Evolutionary conservation across 2,329 filamentous ascomycete genomes (phyloP).

Genomic region (Ophiostoma triangulosporum): DNA sequence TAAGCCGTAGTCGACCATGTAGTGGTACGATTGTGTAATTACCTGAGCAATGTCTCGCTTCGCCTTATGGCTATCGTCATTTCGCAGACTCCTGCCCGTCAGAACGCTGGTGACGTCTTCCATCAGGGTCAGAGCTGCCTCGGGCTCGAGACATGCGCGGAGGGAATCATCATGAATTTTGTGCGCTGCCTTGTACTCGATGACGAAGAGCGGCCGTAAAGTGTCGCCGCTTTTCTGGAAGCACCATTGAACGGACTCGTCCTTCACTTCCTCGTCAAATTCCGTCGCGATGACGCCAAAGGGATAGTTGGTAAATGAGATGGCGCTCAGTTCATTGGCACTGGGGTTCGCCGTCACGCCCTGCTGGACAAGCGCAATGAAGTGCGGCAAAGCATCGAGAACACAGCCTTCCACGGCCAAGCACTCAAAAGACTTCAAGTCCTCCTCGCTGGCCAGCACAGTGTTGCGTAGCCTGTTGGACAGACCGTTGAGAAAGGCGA

Average conservation of each 20-base stretch:
- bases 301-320: constrained; percentile 5
- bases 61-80: neutral
- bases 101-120: neutral
- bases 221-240: constrained; percentile 3
- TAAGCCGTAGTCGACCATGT: constrained; percentile 10
- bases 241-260: constrained; percentile 6
- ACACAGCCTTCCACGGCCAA: constrained; percentile 2
- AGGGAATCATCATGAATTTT: constrained; percentile 1
- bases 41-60: constrained; percentile 4
- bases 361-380: constrained; percentile 10
- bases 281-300: constrained; percentile 6
- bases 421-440: constrained; percentile 8
- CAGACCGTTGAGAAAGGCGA: neutral
- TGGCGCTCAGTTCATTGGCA: neutral
- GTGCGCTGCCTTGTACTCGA: constrained; percentile 10
- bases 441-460: constrained; percentile 5
- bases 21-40: constrained; percentile 5
- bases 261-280: constrained; percentile 1
- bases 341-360: neutral
- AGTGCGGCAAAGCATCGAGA: neutral
- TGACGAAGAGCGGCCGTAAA: constrained; percentile 14
- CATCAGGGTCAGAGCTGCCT: constrained; percentile 1
- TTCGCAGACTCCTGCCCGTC: neutral
- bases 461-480: neutral
- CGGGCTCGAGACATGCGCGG: neutral